Evolutionary conservation across 805 yeast species (phyloP).

Genomic region (Scheffersomyces amazonensis): DNA sequence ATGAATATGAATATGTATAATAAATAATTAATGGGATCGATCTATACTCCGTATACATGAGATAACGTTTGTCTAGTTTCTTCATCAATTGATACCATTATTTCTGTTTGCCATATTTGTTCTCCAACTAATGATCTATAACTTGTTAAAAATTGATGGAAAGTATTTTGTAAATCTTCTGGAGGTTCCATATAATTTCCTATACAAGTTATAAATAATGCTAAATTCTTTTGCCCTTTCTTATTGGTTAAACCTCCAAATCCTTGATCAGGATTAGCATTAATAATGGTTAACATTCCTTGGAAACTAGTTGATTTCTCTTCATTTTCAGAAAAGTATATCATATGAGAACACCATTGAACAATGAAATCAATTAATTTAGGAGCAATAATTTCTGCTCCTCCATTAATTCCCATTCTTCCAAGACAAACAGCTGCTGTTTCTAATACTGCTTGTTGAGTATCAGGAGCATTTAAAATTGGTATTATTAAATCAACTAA

Average conservation of each 20-base stretch:
- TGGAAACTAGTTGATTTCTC: conserved; percentile 83
- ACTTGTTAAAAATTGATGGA: conserved; percentile 43
- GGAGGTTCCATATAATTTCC: conserved; percentile 54
- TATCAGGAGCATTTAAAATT: conserved; percentile 51
- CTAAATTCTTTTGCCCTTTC: conserved; percentile 46
- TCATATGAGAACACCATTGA: conserved; percentile 71
- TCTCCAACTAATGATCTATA: conserved; percentile 49
- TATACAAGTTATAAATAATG: conserved; percentile 56
- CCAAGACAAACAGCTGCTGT: conserved; percentile 91
- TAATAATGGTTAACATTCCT: conserved; percentile 75
- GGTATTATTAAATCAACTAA: conserved; percentile 57
- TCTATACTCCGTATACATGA: conserved; percentile 15
- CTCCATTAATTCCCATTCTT: conserved; percentile 68
- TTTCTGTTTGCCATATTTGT: conserved; percentile 28
- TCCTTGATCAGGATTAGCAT: conserved; percentile 60
- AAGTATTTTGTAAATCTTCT: conserved; percentile 39
- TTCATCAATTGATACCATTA: conserved; percentile 28
- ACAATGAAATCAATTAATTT: conserved; percentile 56
- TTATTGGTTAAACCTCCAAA: conserved; percentile 46
- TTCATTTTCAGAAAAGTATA: conserved; percentile 68
- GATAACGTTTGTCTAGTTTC: conserved; percentile 22
- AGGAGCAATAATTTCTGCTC: conserved; percentile 49
- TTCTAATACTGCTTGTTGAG: conserved; percentile 67
- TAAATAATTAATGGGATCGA: neutral
- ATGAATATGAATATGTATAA: neutral